Base-by-base conservation (phyloP, 306 rosid species). In the Albizia julibrissin region DNA sequence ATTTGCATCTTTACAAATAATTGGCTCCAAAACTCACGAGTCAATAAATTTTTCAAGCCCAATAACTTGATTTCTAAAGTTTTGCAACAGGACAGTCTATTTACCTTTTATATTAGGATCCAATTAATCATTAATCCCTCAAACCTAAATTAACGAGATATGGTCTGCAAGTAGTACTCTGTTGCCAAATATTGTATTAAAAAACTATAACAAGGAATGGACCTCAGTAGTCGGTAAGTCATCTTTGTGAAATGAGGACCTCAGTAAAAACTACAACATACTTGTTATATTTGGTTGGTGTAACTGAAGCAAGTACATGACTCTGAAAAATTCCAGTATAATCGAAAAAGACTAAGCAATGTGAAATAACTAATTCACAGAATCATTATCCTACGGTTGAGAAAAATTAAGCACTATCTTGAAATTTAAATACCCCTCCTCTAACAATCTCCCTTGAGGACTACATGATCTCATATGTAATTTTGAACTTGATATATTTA, bases 1-100 rank as follows among this genome's bases (percentile, higher is more conserved):
- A 79, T 69, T 31, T 16, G 66, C 46, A 69, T 69, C 80, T 47
- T 72, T 68, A 78, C 46, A 31, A 71, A 78, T 42, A 78, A 69
- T 46, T n/a, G 72, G 75, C 26, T 81, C 65, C 47, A 24, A 77
- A 40, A 79, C 33, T 21, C 75, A 69, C 58, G 29, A 37, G 64
- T 66, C 31, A 62, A 42, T 46, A 68, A 40, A 21, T n/a, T 49
- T 49, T 70, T 49, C 66, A n/a, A 67, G 59, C 73, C 31, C 65
- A 67, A 69, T 67, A 26, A 69, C 61, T 80, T 6, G 31, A 47
- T 42, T 77, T 11, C 74, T 72, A 56, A 52, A 58, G 74, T 81
- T 73, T 72, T 52, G 71, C 50, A 15, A 71, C 67, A 37, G 46
- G 44, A 81, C 74, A 34, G 24, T 12, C 67, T 33, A 18, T 50